Evolutionary conservation across 306 rosid genomes (phyloP).

Genomic region (Neltuma alba): DNA sequence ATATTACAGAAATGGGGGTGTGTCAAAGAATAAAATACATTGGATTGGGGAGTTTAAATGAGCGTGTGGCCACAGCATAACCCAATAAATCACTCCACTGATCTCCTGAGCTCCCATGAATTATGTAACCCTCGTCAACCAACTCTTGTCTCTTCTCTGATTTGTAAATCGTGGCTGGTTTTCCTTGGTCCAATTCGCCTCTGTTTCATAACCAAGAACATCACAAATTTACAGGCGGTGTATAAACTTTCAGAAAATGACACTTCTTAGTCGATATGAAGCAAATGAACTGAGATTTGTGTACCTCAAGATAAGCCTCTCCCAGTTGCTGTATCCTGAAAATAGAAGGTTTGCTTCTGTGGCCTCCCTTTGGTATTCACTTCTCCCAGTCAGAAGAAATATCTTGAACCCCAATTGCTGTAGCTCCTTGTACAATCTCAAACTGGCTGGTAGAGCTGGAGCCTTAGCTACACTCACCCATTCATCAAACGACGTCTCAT

Average conservation of each 20-base stretch:
- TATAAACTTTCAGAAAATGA: constrained; percentile 15
- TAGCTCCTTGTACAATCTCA: constrained; percentile 55
- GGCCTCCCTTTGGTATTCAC: constrained; percentile 65
- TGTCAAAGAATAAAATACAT: constrained; percentile 69
- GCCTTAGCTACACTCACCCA: constrained; percentile 79
- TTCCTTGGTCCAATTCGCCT: constrained; percentile 70
- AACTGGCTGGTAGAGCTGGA: constrained; percentile 73
- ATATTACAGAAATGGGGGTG: too few relatives aligned
- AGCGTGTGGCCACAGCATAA: constrained; percentile 58
- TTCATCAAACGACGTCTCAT: constrained; percentile 56
- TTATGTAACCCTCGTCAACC: constrained; percentile 58
- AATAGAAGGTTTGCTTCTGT: constrained; percentile 61
- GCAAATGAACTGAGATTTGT: not conserved
- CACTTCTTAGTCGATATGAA: not conserved
- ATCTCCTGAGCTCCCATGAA: constrained; percentile 89
- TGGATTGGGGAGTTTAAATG: constrained; percentile 93
- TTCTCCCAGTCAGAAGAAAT: constrained; percentile 76
- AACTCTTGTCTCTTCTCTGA: constrained; percentile 80
- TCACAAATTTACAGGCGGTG: not conserved
- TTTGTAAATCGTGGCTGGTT: constrained; percentile 63
- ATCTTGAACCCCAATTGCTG: constrained; percentile 59
- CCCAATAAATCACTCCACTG: constrained; percentile 95
- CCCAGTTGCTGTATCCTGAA: constrained; percentile 71
- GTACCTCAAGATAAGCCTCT: constrained; percentile 81
- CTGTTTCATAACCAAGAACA: constrained; percentile 44